phyloP scores from a whole-genome alignment of 495 filamentous ascomycete genomes.

The Usnea hakonensis region DNA sequence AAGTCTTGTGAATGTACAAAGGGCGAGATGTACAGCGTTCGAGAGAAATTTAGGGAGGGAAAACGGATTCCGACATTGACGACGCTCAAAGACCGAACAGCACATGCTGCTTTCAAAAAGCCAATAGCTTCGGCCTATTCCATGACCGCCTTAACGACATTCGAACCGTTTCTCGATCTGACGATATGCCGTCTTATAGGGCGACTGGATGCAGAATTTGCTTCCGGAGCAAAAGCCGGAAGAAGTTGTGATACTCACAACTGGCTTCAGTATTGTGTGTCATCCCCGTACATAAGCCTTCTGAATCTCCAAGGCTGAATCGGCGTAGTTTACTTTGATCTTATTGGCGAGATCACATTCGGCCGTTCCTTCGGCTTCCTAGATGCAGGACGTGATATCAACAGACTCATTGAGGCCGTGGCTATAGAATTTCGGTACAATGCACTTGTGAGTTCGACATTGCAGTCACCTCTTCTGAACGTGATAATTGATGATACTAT shows the following conservation, averaged over 20 bases:
- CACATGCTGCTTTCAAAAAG: constrained; percentile 34
- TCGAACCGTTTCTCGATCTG: constrained; percentile 31
- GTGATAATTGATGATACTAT: no score
- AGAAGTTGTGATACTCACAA: constrained; percentile 25
- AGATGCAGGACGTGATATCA: constrained; percentile 31
- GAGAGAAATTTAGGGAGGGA: no score
- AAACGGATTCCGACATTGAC: constrained; percentile 31
- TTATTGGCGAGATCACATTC: constrained; percentile 38
- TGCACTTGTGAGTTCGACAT: constrained; percentile 21
- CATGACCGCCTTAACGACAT: constrained; percentile 16
- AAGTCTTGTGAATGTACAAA: constrained; percentile 18
- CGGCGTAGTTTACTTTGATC: constrained; percentile 35
- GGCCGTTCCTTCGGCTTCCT: constrained; percentile 33
- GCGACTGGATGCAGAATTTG: constrained; percentile 32
- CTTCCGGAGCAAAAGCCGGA: background rate
- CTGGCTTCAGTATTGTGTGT: constrained; percentile 4
- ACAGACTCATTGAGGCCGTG: constrained; percentile 28
- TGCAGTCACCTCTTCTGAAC: background rate
- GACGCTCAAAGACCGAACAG: constrained; percentile 33
- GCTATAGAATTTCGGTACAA: constrained; percentile 25
- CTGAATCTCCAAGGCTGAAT: no score
- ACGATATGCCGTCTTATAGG: constrained; percentile 27
- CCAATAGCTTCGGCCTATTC: constrained; percentile 37
- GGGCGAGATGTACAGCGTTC: no score
- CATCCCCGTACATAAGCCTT: no score